phyloP scores from a whole-genome alignment of 2,329 filamentous ascomycete species.

The Xylariaceae sp. region DNA sequence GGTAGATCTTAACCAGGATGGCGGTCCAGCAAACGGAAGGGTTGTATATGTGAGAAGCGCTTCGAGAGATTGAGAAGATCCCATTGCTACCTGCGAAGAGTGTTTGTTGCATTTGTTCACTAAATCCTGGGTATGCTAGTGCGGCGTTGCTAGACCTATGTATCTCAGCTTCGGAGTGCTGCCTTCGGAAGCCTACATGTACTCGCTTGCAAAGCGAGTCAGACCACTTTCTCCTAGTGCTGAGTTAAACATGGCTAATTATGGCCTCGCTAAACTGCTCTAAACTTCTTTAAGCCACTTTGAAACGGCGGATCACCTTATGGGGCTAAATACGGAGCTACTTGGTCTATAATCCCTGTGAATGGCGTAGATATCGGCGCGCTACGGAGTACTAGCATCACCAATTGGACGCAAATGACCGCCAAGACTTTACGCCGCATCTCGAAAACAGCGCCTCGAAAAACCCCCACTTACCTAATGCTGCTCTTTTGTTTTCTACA shows the following conservation, averaged over 20 bases:
- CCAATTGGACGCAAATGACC: too few relatives aligned
- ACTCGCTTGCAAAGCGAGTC: neutral
- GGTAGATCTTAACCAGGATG: conserved; percentile 24
- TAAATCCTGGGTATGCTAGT: too few relatives aligned
- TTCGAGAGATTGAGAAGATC: too few relatives aligned
- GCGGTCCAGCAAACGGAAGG: conserved; percentile 13
- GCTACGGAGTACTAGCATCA: too few relatives aligned
- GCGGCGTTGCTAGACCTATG: neutral
- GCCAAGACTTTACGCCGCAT: too few relatives aligned
- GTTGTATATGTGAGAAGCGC: too few relatives aligned
- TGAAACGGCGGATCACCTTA: conserved; percentile 6
- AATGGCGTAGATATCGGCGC: conserved; percentile 17
- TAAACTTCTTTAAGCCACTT: conserved; percentile 12
- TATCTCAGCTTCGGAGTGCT: conserved; percentile 16
- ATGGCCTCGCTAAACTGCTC: conserved; percentile 1
- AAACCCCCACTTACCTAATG: too few relatives aligned
- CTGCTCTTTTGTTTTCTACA: too few relatives aligned
- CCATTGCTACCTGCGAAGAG: too few relatives aligned
- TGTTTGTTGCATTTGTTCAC: too few relatives aligned
- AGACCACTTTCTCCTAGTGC: conserved; percentile 1
- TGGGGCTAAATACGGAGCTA: conserved; percentile 1
- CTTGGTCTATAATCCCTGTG: too few relatives aligned
- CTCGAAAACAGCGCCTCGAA: too few relatives aligned
- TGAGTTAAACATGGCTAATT: neutral
- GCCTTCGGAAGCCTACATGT: neutral